Percentiles rank a stretch among this genome's conserved stretches.
These are phyloP conservation scores for Bassia scoparia DNA, from an alignment of 148 eudicot genomes.

Conservation along the genomic window DNA sequence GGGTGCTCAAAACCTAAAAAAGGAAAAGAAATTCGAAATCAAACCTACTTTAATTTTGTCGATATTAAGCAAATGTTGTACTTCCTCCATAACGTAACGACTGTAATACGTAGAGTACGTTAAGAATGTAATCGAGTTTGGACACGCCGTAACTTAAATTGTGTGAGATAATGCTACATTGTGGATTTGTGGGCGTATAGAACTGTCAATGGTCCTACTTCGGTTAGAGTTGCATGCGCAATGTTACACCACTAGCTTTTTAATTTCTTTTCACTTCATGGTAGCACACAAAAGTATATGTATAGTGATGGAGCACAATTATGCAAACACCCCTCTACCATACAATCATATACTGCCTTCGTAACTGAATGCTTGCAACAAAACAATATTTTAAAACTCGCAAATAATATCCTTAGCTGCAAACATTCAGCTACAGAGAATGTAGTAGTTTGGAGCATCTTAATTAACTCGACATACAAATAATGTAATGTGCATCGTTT, in stretches of 20 bases:
- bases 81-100: neutral
- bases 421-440: too few species aligned
- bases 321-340: too few species aligned
- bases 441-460: too few species aligned
- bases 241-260: neutral
- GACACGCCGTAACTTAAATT: neutral
- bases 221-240: neutral
- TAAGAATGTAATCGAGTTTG: neutral
- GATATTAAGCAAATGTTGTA: neutral
- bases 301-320: too few species aligned
- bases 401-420: too few species aligned
- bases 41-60: neutral
- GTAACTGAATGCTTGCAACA: too few species aligned
- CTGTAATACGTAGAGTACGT: too few species aligned
- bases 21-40: neutral
- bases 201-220: neutral
- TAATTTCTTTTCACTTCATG: neutral
- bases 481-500: too few species aligned
- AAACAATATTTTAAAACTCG: too few species aligned
- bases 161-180: neutral
- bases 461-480: too few species aligned
- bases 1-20: conserved; percentile 52
- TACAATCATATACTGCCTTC: too few species aligned
- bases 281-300: too few species aligned
- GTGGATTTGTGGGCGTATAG: neutral